Conservation (phyloP, 1,284 basidiomycete species). For the Apiotrichum gracile region DNA sequence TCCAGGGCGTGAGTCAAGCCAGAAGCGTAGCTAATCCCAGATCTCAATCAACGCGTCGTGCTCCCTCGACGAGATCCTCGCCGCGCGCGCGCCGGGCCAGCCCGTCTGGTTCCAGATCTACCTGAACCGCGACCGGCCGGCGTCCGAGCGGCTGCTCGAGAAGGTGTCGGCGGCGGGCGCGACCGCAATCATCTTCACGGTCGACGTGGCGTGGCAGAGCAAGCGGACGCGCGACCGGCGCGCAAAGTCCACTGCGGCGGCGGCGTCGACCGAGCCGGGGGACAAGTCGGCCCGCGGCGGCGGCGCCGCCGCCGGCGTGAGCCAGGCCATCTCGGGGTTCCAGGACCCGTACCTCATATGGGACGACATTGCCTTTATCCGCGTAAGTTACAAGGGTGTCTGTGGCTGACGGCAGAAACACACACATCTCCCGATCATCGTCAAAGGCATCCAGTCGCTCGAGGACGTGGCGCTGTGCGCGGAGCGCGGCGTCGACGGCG, state of each 20-base stretch:
- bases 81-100: conserved; percentile 24
- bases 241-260: no score
- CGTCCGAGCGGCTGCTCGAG: conserved; percentile 45
- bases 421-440: conserved; percentile 41
- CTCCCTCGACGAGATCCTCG: conserved; percentile 40
- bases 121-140: conserved; percentile 46
- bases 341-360: conserved; percentile 44
- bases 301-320: conserved; percentile 44
- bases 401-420: conserved; percentile 41
- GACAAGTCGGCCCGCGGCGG: conserved; percentile 47
- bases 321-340: no score
- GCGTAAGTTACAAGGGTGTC: no score
- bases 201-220: no score
- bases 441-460: conserved; percentile 48
- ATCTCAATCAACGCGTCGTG: conserved; percentile 46
- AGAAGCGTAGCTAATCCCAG: conserved; percentile 11
- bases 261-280: no score
- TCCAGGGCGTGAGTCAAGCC: conserved; percentile 40
- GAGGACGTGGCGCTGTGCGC: conserved; percentile 47
- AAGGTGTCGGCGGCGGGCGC: no score
- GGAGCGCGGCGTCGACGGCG: conserved; percentile 45
- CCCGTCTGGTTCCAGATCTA: conserved; percentile 49
- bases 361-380: no score
- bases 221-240: no score
- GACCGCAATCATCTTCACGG: no score